Evolutionary conservation across 2,329 filamentous ascomycete species (phyloP), one percentile per base, ranked within the genome.

Genomic region (Ascochyta clinopodiicola): DNA sequence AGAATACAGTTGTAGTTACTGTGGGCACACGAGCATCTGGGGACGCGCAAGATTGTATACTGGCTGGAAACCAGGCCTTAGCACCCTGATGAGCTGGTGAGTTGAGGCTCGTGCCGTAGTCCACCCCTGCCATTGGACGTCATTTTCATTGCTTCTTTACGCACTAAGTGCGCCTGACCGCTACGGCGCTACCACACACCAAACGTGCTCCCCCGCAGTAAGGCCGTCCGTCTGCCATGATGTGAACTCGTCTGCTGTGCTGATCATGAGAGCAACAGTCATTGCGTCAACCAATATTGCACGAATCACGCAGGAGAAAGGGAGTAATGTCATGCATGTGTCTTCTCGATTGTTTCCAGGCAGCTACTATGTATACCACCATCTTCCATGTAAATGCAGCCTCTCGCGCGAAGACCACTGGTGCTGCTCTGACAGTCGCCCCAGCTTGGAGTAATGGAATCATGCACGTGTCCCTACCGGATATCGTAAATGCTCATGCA

Each of bases 71-170:
- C 36, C 19, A 38, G 48, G 47, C 47, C 46, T 60, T 57, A 56
- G 57, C 43, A 67, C 66, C 64, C 34, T 68, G 66, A 63, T 67
- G 66, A 13, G 4, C 12, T 13, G 29, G 12, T 31, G 10, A 58
- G 42, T 47, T 51, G 34, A 53, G 56, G 64, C 64, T 67, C 63
- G 62, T 64, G 65, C 61, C 57, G 51, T 32, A 37, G 35, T 19
- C 37, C 37, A 51, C 46, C 60, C 59, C 51, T 60, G 64, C 50
- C 52, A 68, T 67, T 67, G 66, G 66, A 59, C 64, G 61, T 68
- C 66, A 64, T 59, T 51, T 46, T 46, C 46, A 42, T 37, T 17
- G 42, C 40, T 15, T 55, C 40, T 39, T 49, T 44, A 21, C 34
- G 35, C 51, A 49, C 45, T 55, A 55, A 42, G 39, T 32, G 36